These are phyloP conservation scores for Dipodascus geniculatus DNA, from an alignment of 805 yeast species.

Conservation along the genomic window DNA sequence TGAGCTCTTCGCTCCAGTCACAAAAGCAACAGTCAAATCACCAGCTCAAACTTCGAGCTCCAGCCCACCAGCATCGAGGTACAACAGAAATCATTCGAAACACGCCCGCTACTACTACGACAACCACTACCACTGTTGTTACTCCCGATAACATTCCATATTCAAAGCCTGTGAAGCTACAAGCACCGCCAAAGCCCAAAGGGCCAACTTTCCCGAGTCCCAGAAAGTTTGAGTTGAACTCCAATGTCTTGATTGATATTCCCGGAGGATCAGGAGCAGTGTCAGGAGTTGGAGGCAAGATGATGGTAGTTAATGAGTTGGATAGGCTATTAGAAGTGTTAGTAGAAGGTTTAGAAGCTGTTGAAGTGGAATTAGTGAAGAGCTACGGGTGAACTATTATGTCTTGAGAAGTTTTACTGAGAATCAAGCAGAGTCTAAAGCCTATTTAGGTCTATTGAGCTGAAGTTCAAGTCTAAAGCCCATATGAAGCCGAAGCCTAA, in stretches of 20 bases:
- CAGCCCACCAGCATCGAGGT: background rate
- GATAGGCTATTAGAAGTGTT: background rate
- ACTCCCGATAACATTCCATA: background rate
- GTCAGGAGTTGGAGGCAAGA: background rate
- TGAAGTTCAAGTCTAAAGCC: too few relatives aligned
- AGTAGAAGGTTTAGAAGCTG: background rate
- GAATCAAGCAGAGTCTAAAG: too few relatives aligned
- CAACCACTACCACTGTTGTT: background rate
- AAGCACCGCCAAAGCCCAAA: background rate
- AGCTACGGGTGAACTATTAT: background rate
- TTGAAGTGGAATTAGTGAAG: background rate
- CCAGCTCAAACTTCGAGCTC: background rate
- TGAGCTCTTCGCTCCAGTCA: too few relatives aligned
- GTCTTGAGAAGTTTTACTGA: too few relatives aligned
- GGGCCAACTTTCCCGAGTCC: background rate
- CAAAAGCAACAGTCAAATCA: too few relatives aligned
- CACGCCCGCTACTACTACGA: background rate
- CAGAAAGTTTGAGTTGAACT: background rate
- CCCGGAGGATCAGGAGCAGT: background rate
- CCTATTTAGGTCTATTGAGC: too few relatives aligned
- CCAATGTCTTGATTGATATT: background rate
- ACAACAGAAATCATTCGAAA: background rate
- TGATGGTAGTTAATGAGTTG: conserved; percentile 1
- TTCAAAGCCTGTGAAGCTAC: background rate
- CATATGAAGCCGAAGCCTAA: too few relatives aligned